phyloP scores from a whole-genome alignment of 2,329 filamentous ascomycete genomes.

The Pseudocercospora cruenta region DNA sequence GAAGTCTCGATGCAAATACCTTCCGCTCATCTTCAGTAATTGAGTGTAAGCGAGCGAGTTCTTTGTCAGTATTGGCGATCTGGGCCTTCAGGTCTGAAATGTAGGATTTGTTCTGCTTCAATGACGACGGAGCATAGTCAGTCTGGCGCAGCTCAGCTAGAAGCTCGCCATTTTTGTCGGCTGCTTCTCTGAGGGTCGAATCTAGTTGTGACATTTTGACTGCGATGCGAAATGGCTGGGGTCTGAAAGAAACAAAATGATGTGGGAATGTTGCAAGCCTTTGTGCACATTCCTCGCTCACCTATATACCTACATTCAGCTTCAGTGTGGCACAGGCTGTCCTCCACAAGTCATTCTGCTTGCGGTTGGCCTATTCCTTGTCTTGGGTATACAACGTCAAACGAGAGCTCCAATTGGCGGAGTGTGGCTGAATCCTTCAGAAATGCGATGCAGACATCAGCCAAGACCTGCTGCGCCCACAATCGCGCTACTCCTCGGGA shows the following conservation, averaged over 20 bases:
- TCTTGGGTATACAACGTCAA: constrained; percentile 1
- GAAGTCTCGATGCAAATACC: too few relatives aligned
- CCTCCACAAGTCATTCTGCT: neutral
- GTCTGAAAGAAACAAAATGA: neutral
- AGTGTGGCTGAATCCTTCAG: constrained; percentile 7
- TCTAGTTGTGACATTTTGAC: constrained; percentile 25
- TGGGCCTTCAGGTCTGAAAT: constrained; percentile 52
- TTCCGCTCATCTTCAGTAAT: constrained; percentile 54
- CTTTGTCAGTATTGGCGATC: constrained; percentile 42
- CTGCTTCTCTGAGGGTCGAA: constrained; percentile 24
- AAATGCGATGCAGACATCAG: neutral
- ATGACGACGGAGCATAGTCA: constrained; percentile 52
- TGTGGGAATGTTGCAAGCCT: neutral
- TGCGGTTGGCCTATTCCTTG: neutral
- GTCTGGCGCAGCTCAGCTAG: constrained; percentile 54
- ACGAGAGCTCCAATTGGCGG: constrained; percentile 3
- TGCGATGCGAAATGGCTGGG: neutral
- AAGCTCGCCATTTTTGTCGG: constrained; percentile 42
- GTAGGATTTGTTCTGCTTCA: constrained; percentile 52
- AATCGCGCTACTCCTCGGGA: neutral
- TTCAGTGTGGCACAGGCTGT: neutral
- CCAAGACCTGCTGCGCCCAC: constrained; percentile 13
- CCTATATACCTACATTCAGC: constrained; percentile 8
- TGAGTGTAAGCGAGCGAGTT: constrained; percentile 45
- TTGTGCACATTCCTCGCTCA: neutral